phyloP scores from a whole-genome alignment of 1,139 yeast genomes.

The Geotrichum australiense region DNA sequence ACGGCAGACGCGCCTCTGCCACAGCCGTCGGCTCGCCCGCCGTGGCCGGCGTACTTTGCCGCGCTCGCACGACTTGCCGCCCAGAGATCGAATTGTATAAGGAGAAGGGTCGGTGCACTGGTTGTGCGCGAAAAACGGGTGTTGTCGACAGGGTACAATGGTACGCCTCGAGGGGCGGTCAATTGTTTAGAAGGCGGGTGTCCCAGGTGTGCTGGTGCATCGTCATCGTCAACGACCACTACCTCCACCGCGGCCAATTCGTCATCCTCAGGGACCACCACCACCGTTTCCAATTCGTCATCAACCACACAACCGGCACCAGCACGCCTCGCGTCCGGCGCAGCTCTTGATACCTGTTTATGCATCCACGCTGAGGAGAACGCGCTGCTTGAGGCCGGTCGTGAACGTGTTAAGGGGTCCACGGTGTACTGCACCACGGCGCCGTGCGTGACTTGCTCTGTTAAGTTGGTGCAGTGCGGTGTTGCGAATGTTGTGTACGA shows the following conservation, averaged over 20 bases:
- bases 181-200: slow-evolving; percentile 98
- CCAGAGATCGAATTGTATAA: slow-evolving; percentile 90
- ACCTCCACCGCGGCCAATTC: background rate
- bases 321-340: slow-evolving; percentile 49
- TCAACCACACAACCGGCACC: no score
- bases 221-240: background rate
- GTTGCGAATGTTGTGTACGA: slow-evolving; percentile 90
- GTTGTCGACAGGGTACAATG: slow-evolving; percentile 94
- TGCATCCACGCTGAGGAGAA: slow-evolving; percentile 97
- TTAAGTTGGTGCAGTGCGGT: slow-evolving; percentile 91
- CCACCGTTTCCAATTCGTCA: background rate
- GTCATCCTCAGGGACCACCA: background rate
- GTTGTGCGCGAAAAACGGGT: slow-evolving; percentile 80
- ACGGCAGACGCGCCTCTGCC: no score
- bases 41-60: slow-evolving; percentile 97
- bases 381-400: slow-evolving; percentile 88
- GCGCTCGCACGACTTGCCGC: slow-evolving; percentile 89
- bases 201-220: slow-evolving; percentile 52
- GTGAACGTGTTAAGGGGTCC: slow-evolving; percentile 68
- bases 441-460: slow-evolving; percentile 93
- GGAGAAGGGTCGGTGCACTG: slow-evolving; percentile 93
- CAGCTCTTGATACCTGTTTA: slow-evolving; percentile 72
- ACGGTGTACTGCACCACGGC: slow-evolving; percentile 91
- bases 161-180: slow-evolving; percentile 81
- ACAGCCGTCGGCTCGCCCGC: no score